Percentiles rank a stretch among this genome's conserved stretches.
phyloP scores from a whole-genome alignment of 1,284 basidiomycete species.

The Phellopilus nigrolimitatus region DNA sequence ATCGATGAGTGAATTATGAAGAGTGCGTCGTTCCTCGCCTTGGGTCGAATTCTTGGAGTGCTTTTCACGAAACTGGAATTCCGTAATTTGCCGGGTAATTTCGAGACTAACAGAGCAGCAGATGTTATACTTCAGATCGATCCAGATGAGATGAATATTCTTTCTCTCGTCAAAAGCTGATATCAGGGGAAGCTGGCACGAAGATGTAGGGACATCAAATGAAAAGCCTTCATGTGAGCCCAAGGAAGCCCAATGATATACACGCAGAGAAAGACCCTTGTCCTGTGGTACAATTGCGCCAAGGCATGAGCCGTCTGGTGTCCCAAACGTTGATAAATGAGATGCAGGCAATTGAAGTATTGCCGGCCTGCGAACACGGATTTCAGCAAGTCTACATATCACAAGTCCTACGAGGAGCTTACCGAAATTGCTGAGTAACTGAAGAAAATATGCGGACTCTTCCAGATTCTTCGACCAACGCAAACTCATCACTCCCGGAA shows the following conservation, averaged over 20 bases:
- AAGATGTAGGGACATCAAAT: slow-evolving; percentile 30
- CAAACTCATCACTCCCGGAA: slow-evolving; percentile 43
- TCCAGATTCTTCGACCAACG: slow-evolving; percentile 39
- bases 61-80: slow-evolving; percentile 47
- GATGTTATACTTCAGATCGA: slow-evolving; percentile 30
- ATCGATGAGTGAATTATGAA: slow-evolving; percentile 49
- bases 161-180: slow-evolving; percentile 43
- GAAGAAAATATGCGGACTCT: slow-evolving; percentile 46
- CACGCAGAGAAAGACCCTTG: slow-evolving; percentile 27
- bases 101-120: slow-evolving; percentile 42
- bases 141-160: slow-evolving; percentile 38
- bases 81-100: slow-evolving; percentile 49
- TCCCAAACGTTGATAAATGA: slow-evolving; percentile 36
- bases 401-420: slow-evolving; percentile 8
- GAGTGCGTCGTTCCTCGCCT: slow-evolving; percentile 24
- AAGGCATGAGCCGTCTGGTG: slow-evolving; percentile 52
- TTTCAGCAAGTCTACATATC: not conserved
- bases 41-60: slow-evolving; percentile 23
- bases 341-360: slow-evolving; percentile 34
- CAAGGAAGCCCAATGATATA: slow-evolving; percentile 54
- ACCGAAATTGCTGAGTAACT: slow-evolving; percentile 48
- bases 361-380: slow-evolving; percentile 37
- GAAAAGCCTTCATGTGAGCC: slow-evolving; percentile 44
- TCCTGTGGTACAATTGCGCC: slow-evolving; percentile 30
- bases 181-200: slow-evolving; percentile 28